Conservation (phyloP, 768 basidiomycete species). For the Pleurotus pulmonarius region DNA sequence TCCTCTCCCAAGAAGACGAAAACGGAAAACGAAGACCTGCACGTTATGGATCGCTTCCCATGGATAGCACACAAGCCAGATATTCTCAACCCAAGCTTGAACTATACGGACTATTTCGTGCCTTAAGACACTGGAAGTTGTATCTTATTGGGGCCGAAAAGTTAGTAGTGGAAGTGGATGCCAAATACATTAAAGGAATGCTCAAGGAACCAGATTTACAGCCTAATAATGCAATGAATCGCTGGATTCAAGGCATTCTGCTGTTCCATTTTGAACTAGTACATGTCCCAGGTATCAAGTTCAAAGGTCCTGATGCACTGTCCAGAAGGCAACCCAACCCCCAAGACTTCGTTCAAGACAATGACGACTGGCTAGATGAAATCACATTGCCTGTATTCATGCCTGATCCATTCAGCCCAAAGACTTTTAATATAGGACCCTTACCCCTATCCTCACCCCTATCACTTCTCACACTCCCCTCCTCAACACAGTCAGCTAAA, state of each 20-base stretch:
- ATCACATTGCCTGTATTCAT: background rate
- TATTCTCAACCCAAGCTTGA: slow-evolving; percentile 33
- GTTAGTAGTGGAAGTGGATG: background rate
- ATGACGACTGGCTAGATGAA: background rate
- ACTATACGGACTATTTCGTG: slow-evolving; percentile 25
- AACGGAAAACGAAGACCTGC: slow-evolving; percentile 15
- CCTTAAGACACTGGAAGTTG: slow-evolving; percentile 18
- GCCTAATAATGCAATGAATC: slow-evolving; percentile 17
- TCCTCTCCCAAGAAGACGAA: slow-evolving; percentile 24
- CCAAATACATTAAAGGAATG: background rate
- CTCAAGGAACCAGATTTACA: background rate
- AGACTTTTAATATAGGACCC: slow-evolving; percentile 13
- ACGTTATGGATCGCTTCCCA: slow-evolving; percentile 24
- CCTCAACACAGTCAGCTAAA: no score
- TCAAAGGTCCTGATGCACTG: slow-evolving; percentile 18
- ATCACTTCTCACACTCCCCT: no score
- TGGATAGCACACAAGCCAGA: slow-evolving; percentile 19
- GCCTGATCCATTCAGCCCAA: background rate
- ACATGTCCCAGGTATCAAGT: slow-evolving; percentile 27
- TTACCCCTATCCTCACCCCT: no score
- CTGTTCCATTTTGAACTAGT: slow-evolving; percentile 30
- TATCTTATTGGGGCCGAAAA: slow-evolving; percentile 16
- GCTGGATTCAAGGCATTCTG: slow-evolving; percentile 37
- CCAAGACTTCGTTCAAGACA: background rate
- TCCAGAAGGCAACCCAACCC: slow-evolving; percentile 12